These are phyloP conservation scores for Niveomyces coronatus DNA, from an alignment of 2,329 filamentous ascomycete genomes.

Conservation along the genomic window DNA sequence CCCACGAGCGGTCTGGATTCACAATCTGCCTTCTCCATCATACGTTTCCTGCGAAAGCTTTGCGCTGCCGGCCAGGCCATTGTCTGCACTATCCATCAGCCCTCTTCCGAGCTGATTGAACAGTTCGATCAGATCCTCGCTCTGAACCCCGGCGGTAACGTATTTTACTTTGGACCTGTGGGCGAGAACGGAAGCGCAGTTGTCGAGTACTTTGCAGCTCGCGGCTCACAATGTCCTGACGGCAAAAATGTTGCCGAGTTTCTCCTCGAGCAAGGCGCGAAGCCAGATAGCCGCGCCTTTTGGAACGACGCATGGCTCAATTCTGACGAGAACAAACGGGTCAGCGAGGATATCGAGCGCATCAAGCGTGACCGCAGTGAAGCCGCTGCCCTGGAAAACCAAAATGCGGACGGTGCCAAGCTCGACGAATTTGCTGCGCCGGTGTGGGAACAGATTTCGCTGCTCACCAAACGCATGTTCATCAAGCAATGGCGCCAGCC, in stretches of 20 bases:
- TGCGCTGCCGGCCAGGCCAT: constrained; percentile 50
- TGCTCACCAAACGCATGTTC: constrained; percentile 62
- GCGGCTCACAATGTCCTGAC: constrained; percentile 56
- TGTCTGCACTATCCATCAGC: constrained; percentile 51
- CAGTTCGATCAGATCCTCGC: constrained; percentile 46
- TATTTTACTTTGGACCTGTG: constrained; percentile 44
- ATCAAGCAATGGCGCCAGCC: constrained; percentile 66
- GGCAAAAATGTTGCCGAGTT: constrained; percentile 39
- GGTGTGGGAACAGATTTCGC: constrained; percentile 48
- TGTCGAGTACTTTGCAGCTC: constrained; percentile 44
- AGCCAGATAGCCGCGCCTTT: constrained; percentile 30
- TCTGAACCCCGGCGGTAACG: constrained; percentile 41
- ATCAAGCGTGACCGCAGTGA: constrained; percentile 32
- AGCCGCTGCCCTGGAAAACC: constrained; percentile 16
- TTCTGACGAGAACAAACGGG: constrained; percentile 47
- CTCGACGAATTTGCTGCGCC: constrained; percentile 57
- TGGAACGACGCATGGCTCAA: constrained; percentile 69
- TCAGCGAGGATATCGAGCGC: constrained; percentile 55
- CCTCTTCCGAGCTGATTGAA: constrained; percentile 44
- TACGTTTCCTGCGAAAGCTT: constrained; percentile 50
- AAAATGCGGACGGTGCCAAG: constrained; percentile 12
- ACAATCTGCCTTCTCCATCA: constrained; percentile 49
- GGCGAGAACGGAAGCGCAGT: constrained; percentile 37
- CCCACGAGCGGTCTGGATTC: constrained; percentile 48
- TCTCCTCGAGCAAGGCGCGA: constrained; percentile 34